Base-by-base conservation (phyloP, 257 asterid genomes). In the Mitragyna speciosa region DNA sequence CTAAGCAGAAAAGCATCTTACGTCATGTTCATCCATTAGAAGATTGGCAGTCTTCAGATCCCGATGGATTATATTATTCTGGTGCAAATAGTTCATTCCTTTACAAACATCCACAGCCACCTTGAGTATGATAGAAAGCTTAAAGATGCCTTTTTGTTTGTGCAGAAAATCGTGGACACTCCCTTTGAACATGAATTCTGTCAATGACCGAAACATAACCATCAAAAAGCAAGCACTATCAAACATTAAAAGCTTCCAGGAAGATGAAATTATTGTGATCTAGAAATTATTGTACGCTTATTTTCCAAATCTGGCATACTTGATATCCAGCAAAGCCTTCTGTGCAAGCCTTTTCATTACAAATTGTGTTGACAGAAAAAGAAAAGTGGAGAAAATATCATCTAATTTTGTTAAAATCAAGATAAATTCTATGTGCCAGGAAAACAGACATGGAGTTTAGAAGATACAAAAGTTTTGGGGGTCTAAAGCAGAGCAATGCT, bases 21-120 rank as follows among this genome's bases (percentile, higher is more conserved):
- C 90, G 39, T 84, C 87, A 72, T 87, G 87, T 71, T 87, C 90
- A 26, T 87, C 87, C 90, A 87, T 83, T 78, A 87, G 83, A 79
- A 87, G 89, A 83, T 87, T 87, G 71, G 90, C 90, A 64, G 90
- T 85, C 86, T 87, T 87, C 77, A 87, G 83, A 80, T 87, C 90
- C 63, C 90, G 82, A 70, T 87, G 90, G 70, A 87, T 83, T 77
- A 87, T 87, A 45, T 84, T 85, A 73, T 87, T 87, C 81, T 87
- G 90, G 85, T 87, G 90, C 86, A 87, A 79, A 85, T 87, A 87
- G 78, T 84, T 85, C 90, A 87, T 87, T 72, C 90, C 90, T 70
- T 85, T 87, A 45, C 85, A 83, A 77, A 85, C 85, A 81, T 87
- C 90, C 80, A 85, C 81, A 54, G 89, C 90, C 51, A 87, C 90